Base-by-base conservation (phyloP, 352 stramenopile species). In the Halophytophthora polymorphica region DNA sequence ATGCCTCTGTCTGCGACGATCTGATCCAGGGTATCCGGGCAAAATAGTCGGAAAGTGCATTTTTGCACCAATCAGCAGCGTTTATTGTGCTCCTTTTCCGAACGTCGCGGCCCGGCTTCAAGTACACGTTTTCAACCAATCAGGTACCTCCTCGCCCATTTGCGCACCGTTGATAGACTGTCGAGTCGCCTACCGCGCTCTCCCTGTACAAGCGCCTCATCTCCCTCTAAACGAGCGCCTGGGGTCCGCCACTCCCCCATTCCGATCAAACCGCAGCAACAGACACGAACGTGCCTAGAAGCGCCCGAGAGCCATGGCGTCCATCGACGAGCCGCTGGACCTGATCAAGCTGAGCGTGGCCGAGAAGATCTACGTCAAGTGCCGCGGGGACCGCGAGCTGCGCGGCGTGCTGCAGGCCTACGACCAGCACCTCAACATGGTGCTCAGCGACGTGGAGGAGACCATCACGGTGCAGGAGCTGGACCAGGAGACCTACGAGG, bases 291-390 rank as follows among this genome's bases (percentile, higher is more conserved):
- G 4, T 51, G 49, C 11, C 59, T 37, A 1, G 25, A 11, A 1
- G 28, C 50, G 10, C 43, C 21, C 21, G 59, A 53, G 4, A 47
- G 56, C 33, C 17, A 94, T 91, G 84, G 75, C 80, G 63, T 90
- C 84, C 46, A 93, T 98, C 60, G 84, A 97, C 42, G 91, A 98
- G 86, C 97, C 97, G 46, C 81, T 99, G 58, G 97, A 99, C 79
- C 73, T 99, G 48, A 98, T 99, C 69, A 96, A 97, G 68, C 81
- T 99, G 59, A 98, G 93, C 40, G 93, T 99, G 57, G 96, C 97
- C 58, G 97, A 99, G 79, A 90, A 96, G 56, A 97, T 99, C 53
- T 98, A 98, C 68, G 95, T 99, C 57, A 99, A 99, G 81, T 99
- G 96, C 78, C 88, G 96, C 39, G 96, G 96, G 22, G 94, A 98